Evolutionary conservation across 2,329 filamentous ascomycete species (phyloP).

Genomic region (Stemphylium vesicarium): DNA sequence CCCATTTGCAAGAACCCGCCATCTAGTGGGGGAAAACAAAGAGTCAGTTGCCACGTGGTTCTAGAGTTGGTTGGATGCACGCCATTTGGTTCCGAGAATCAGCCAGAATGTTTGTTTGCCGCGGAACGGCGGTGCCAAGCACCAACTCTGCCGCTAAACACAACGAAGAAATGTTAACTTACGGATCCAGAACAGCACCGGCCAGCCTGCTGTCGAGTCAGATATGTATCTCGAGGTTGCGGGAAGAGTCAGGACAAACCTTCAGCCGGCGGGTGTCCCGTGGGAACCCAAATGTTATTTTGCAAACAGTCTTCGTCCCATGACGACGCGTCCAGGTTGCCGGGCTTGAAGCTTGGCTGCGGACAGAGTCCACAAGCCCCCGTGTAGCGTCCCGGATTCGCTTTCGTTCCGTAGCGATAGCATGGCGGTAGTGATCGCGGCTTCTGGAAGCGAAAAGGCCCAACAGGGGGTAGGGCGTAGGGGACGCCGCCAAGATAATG

Average conservation of each 20-base stretch:
- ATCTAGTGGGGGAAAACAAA: constrained; percentile 41
- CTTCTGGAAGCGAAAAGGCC: constrained; percentile 57
- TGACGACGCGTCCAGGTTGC: constrained; percentile 29
- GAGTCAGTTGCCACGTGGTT: constrained; percentile 11
- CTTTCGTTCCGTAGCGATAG: constrained; percentile 59
- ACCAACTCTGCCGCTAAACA: neutral
- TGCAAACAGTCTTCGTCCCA: constrained; percentile 64
- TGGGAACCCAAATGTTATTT: constrained; percentile 62
- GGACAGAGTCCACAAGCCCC: constrained; percentile 56
- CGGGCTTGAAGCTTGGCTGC: constrained; percentile 48
- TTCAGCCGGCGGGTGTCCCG: constrained; percentile 51
- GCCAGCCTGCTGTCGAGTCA: constrained; percentile 55
- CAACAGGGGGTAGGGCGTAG: constrained; percentile 60
- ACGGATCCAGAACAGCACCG: constrained; percentile 65
- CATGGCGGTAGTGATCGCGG: constrained; percentile 56
- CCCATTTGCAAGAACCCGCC: constrained; percentile 66
- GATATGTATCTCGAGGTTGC: neutral
- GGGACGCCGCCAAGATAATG: constrained; percentile 64
- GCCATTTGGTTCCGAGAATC: neutral
- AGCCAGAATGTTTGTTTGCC: neutral
- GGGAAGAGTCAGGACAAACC: constrained; percentile 23
- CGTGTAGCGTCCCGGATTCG: constrained; percentile 55
- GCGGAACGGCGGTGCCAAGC: constrained; percentile 4
- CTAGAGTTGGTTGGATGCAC: neutral
- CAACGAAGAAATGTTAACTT: constrained; percentile 27